Evolutionary conservation across 768 basidiomycete species (phyloP).

Genomic region (Coprinopsis marcescibilis): DNA sequence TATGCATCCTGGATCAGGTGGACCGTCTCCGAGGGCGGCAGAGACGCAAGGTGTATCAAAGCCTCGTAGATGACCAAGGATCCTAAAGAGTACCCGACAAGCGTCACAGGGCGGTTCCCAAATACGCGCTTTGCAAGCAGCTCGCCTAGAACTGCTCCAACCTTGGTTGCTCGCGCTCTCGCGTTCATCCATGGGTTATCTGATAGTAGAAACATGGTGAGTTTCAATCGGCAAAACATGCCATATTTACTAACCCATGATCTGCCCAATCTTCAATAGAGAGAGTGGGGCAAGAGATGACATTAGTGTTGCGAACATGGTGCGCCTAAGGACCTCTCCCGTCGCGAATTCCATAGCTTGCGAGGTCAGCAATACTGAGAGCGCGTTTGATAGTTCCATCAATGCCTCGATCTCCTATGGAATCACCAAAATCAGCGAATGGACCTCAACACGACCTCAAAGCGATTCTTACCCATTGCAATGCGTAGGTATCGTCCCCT

Average conservation of each 20-base stretch:
- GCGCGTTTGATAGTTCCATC: conserved; percentile 41
- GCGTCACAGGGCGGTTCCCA: conserved; percentile 47
- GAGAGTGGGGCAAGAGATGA: conserved; percentile 45
- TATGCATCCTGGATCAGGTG: conserved; percentile 51
- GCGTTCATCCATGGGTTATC: conserved; percentile 61
- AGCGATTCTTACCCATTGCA: conserved; percentile 46
- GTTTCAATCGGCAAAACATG: neutral
- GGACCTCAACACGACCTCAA: neutral
- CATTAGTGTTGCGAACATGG: conserved; percentile 44
- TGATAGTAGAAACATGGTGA: conserved; percentile 14
- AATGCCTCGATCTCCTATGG: conserved; percentile 51
- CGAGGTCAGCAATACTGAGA: conserved; percentile 37
- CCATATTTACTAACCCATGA: conserved; percentile 36
- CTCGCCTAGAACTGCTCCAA: conserved; percentile 49
- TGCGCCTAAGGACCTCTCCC: conserved; percentile 43
- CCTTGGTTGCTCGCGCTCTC: conserved; percentile 43
- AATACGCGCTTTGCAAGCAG: conserved; percentile 45
- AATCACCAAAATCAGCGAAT: neutral
- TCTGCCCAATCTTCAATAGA: conserved; percentile 45
- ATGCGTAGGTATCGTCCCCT: conserved; percentile 47
- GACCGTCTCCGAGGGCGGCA: conserved; percentile 37
- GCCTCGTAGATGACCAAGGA: conserved; percentile 53
- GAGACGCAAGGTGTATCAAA: conserved; percentile 39
- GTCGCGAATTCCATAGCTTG: conserved; percentile 47
- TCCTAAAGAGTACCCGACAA: conserved; percentile 54